Base-by-base conservation (phyloP, 306 rosid species). In the Begonia loranthoides region DNA sequence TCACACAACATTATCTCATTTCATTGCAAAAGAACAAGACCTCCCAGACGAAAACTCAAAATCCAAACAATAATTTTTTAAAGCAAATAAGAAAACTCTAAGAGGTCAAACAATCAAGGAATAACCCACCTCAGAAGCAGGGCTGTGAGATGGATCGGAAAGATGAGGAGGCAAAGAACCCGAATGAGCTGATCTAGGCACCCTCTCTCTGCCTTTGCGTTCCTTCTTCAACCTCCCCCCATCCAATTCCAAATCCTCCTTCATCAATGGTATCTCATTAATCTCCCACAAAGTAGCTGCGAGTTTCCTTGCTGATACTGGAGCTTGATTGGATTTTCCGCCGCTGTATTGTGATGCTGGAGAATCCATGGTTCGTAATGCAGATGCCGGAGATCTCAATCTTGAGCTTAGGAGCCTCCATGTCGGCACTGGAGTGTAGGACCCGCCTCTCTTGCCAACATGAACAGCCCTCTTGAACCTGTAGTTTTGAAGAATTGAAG, bases 241-340 rank as follows among this genome's bases (percentile, higher is more conserved):
- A 41, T 41, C 13, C 49, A 49, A 59, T 10, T 16, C n/a, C 55
- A 49, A 12, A 57, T 64, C 67, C 58, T 76, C 82, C 67, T 62
- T 80, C 44, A 74, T 63, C 50, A n/a, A 86, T 51, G 95, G 99
- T 40, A 92, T 79, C 75, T 92, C 96, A 61, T 92, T 92, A 92
- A 92, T 92, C 78, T 92, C 99, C 99, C 99, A 92, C 45, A 92
- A 71, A 47, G 96, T 86, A 15, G 99, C 99, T 17, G 99, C 99
- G 13, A 86, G 93, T 70, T 92, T 92, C 73, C 99, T 83, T 44
- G 99, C 99, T 34, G 99, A 92, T 5, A 86, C 86, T 3, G 99
- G 94, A 43, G 74, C 64, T 57, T 64, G 78, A 50, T 71, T 78
- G 12, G 66, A 58, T 67, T 71, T 80, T 54, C 36, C 46, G 9